These are phyloP conservation scores for Aspergillus unguis DNA, from an alignment of 2,329 filamentous ascomycete species.

Conservation along the genomic window DNA sequence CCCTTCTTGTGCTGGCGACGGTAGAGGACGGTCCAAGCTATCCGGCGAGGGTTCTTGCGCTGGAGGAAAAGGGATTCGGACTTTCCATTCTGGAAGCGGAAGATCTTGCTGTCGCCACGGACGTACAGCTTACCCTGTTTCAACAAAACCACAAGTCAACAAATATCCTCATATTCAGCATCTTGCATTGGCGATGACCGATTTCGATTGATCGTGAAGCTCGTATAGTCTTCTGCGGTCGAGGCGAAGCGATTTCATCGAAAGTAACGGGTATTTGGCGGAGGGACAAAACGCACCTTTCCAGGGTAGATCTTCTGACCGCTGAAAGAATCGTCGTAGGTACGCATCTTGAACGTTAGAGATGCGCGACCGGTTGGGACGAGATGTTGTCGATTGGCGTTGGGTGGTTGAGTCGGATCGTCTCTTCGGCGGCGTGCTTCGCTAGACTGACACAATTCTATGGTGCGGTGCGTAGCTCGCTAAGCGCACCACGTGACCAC, in stretches of 20 bases:
- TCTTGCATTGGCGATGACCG: not conserved
- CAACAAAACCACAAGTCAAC: constrained; percentile 29
- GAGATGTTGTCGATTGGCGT: constrained; percentile 41
- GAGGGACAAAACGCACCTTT: constrained; percentile 58
- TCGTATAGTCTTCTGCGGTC: not conserved
- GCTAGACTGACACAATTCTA: constrained; percentile 39
- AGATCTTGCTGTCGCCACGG: constrained; percentile 99
- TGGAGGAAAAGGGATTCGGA: constrained; percentile 99
- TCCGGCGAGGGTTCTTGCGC: constrained; percentile 99
- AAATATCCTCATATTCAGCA: constrained; percentile 7
- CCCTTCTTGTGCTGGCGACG: constrained; percentile 99
- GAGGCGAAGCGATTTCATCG: constrained; percentile 5
- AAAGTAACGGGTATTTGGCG: constrained; percentile 6
- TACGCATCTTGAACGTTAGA: constrained; percentile 63
- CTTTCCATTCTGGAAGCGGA: constrained; percentile 99
- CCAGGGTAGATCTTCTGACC: constrained; percentile 76
- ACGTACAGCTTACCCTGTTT: constrained; percentile 97
- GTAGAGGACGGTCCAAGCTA: constrained; percentile 98
- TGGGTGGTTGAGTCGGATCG: constrained; percentile 44
- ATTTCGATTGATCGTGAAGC: constrained; percentile 2
- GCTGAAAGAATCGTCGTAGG: constrained; percentile 76
- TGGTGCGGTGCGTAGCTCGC: constrained; percentile 41
- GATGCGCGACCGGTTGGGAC: constrained; percentile 43
- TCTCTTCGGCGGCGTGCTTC: constrained; percentile 34
- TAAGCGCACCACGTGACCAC: constrained; percentile 44